Conservation (phyloP, 805 yeast species). For the Vanderwaltozyma yarrowii region DNA sequence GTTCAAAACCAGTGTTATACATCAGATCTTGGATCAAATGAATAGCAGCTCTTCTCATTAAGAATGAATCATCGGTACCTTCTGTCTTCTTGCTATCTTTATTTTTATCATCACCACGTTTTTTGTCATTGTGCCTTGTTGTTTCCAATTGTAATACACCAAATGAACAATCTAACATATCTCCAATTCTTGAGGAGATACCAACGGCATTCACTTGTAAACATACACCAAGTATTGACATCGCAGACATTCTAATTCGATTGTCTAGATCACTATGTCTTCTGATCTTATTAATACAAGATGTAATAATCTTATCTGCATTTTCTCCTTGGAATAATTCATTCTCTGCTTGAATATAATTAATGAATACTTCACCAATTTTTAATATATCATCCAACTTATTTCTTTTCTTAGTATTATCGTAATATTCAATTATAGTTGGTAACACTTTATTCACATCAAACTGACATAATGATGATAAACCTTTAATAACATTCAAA, state of each 20-base stretch:
- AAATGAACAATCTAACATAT: conserved; percentile 63
- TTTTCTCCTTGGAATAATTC: conserved; percentile 38
- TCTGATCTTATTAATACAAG: conserved; percentile 35
- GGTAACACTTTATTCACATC: conserved; percentile 32
- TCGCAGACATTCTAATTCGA: conserved; percentile 70
- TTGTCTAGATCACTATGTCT: conserved; percentile 36
- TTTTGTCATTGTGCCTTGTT: not conserved
- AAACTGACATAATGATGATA: conserved; percentile 47
- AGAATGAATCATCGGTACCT: conserved; percentile 31
- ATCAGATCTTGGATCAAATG: conserved; percentile 56
- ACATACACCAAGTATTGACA: conserved; percentile 72
- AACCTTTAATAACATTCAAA: conserved; percentile 71
- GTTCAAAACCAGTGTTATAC: conserved; percentile 36
- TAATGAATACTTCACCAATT: conserved; percentile 70
- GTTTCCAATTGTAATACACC: conserved; percentile 62
- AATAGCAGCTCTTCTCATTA: conserved; percentile 67
- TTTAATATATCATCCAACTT: conserved; percentile 61
- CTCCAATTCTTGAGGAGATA: conserved; percentile 36
- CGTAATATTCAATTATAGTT: conserved; percentile 32
- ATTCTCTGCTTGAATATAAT: conserved; percentile 43
- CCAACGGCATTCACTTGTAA: conserved; percentile 52
- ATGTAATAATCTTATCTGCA: conserved; percentile 35
- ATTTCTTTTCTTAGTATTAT: conserved; percentile 21
- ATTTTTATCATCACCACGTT: too few species aligned
- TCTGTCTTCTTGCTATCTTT: too few species aligned